Evolutionary conservation across 495 filamentous ascomycete genomes (phyloP), one percentile per base, ranked within the genome.

Genomic region (Annulohypoxylon moriforme): DNA sequence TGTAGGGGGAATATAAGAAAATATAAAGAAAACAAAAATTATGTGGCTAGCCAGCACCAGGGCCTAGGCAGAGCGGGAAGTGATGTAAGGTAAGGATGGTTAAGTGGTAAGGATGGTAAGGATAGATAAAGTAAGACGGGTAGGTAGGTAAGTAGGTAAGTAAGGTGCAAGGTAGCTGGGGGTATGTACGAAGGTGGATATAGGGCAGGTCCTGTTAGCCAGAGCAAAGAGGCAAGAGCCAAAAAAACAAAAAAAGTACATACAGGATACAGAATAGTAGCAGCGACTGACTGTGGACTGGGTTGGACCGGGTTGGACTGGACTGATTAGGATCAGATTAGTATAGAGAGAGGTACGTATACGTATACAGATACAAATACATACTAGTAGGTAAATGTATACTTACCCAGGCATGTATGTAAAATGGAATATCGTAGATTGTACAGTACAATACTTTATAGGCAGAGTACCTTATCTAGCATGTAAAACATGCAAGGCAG

Each of bases 11-110:
- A 18, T 65, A 71, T 71, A 73, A 60, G 56, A 47, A 61, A 69
- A 59, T 74, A 71, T 69, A 71, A 60, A 52, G 40, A 29, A 52
- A 66, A 40, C 49, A 67, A 67, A 60, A 62, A 58, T 40, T 52
- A 71, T 67, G 71, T 74, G 71, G 66, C 72, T 71, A 76, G 70
- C 71, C 70, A 67, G 59, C 60, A 44, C 56, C 65, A 65, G 66
- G 62, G 42, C 60, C 67, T 53, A 68, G 62, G 64, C 71, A 60
- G 61, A 68, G 74, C 74, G 75, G 72, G 75, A 75, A 69, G 68
- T 69, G 66, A 74, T 75, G 68, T 64, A 72, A 75, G 69, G 55
- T 25, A 56, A 56, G 52, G 50, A 34, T 53, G 16, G 68, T 60
- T 66, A 67, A 63, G 64, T 36, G 68, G 53, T 24, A 55, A 55